phyloP scores from a whole-genome alignment of 192 early-diverging fungal species.

The Entomortierella chlamydospora region DNA sequence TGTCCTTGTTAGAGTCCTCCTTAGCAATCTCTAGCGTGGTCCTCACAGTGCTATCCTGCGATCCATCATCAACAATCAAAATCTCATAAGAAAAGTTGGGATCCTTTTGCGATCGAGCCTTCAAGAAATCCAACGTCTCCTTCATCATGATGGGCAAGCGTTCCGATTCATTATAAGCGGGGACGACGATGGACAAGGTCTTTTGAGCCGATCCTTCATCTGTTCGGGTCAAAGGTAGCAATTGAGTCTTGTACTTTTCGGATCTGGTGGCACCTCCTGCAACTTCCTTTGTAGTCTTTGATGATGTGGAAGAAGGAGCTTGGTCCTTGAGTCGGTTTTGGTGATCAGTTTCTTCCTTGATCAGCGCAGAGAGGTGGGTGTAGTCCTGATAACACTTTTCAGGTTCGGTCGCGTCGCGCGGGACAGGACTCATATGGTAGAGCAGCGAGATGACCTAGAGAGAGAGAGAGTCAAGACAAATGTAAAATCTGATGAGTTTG shows the following conservation, averaged over 20 bases:
- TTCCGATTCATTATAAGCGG: constrained; percentile 91
- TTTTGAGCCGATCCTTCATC: constrained; percentile 58
- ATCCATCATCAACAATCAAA: constrained; percentile 94
- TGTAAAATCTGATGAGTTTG: neutral
- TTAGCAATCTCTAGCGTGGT: constrained; percentile 77
- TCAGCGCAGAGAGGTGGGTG: constrained; percentile 32
- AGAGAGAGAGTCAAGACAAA: neutral
- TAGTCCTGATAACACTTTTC: constrained; percentile 48
- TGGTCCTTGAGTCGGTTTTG: constrained; percentile 14
- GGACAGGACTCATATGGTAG: constrained; percentile 29
- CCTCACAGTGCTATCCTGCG: constrained; percentile 78
- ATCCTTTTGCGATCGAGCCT: constrained; percentile 50
- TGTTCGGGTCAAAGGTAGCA: constrained; percentile 57
- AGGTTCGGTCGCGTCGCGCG: constrained; percentile 24
- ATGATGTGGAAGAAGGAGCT: neutral
- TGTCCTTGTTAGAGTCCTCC: constrained; percentile 62
- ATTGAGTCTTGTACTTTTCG: constrained; percentile 64
- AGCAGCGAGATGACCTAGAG: constrained; percentile 40
- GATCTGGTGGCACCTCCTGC: constrained; percentile 60
- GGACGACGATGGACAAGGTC: constrained; percentile 84
- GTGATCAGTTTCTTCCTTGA: constrained; percentile 47
- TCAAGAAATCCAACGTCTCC: constrained; percentile 79
- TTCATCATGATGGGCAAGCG: constrained; percentile 88
- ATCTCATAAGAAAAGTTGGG: constrained; percentile 81
- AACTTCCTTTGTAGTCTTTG: constrained; percentile 21